These are phyloP conservation scores for Botrytis sinoallii DNA, from an alignment of 2,329 filamentous ascomycete species.

Conservation along the genomic window DNA sequence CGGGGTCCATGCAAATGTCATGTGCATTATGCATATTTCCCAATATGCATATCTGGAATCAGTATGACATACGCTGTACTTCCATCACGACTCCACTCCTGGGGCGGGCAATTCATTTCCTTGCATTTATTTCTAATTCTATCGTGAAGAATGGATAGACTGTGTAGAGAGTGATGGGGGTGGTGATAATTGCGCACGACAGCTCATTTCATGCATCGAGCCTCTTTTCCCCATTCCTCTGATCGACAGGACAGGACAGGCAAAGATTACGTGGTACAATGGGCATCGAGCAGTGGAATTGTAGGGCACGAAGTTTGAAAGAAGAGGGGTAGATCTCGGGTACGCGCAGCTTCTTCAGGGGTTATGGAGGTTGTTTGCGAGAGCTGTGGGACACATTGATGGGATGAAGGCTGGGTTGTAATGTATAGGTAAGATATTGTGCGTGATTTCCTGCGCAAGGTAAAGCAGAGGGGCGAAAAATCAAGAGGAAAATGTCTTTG, in stretches of 20 bases:
- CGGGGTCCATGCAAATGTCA: slow-evolving; percentile 1
- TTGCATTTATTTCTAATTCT: neutral
- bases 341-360: slow-evolving; percentile 1
- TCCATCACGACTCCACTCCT: neutral
- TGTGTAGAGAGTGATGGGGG: neutral
- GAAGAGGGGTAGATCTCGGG: slow-evolving; percentile 15
- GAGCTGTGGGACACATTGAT: slow-evolving; percentile 2
- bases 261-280: neutral
- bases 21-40: slow-evolving; percentile 3
- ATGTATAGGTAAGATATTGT: neutral
- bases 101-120: neutral
- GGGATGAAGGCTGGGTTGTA: neutral
- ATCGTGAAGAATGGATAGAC: neutral
- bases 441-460: neutral
- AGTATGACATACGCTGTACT: neutral
- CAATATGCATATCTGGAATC: neutral
- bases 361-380: slow-evolving; percentile 12
- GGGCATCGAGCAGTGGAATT: neutral
- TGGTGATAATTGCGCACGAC: neutral
- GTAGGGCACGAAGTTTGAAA: neutral
- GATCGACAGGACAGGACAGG: slow-evolving; percentile 3
- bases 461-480: neutral
- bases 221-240: slow-evolving; percentile 4
- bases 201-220: neutral
- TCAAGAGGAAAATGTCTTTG: neutral